These are phyloP conservation scores for Dendryphion nanum DNA, from an alignment of 2,329 filamentous ascomycete species.

Conservation along the genomic window DNA sequence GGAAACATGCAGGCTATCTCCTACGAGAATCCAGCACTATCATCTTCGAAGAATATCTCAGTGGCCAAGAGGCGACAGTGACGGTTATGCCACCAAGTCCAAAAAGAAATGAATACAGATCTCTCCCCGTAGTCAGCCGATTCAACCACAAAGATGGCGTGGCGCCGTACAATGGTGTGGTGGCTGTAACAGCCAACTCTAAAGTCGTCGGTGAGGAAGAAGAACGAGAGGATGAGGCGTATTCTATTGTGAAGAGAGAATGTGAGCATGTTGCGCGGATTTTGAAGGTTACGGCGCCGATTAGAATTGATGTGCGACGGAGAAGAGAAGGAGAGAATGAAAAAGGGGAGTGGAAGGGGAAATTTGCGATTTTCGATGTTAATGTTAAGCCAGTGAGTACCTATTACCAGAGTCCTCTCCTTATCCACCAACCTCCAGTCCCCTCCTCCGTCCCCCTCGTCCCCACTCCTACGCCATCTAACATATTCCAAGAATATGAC, in stretches of 20 bases:
- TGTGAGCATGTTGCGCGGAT: constrained; percentile 43
- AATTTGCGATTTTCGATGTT: constrained; percentile 52
- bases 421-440: background rate
- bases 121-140: constrained; percentile 46
- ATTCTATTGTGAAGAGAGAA: constrained; percentile 34
- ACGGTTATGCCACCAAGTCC: constrained; percentile 52
- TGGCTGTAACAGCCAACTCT: constrained; percentile 51
- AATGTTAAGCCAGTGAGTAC: constrained; percentile 52
- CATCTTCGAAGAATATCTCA: constrained; percentile 51
- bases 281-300: constrained; percentile 44
- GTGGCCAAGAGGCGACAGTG: constrained; percentile 51
- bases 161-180: constrained; percentile 50
- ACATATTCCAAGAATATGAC: constrained; percentile 45
- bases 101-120: constrained; percentile 38
- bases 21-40: constrained; percentile 38
- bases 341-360: constrained; percentile 12
- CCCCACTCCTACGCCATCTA: background rate
- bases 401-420: no score
- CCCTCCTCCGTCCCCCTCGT: no score
- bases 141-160: constrained; percentile 51
- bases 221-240: constrained; percentile 29
- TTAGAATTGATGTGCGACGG: constrained; percentile 49
- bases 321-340: constrained; percentile 19
- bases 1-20: constrained; percentile 34
- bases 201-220: constrained; percentile 35